A percentile compares a stretch with the other conserved stretches of the same genome.
phyloP scores from a whole-genome alignment of 495 filamentous ascomycete species.

The Neurospora intermedia region DNA sequence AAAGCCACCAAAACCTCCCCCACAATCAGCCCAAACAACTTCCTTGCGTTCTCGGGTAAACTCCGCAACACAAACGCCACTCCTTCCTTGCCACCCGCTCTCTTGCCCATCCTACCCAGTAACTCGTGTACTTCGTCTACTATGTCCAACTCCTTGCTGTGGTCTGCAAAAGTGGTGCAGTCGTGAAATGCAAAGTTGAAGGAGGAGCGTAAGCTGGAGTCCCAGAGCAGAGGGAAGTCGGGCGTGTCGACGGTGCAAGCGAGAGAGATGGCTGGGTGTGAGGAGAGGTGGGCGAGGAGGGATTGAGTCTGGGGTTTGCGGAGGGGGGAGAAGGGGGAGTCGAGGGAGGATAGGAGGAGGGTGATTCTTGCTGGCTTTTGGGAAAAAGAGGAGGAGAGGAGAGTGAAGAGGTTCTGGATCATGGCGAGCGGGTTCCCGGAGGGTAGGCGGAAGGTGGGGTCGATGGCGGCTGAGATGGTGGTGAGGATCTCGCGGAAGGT shows the following conservation, averaged over 20 bases:
- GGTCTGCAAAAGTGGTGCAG: conserved; percentile 66
- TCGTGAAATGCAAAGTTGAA: conserved; percentile 89
- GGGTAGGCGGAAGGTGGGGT: conserved; percentile 37
- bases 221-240: conserved; percentile 82
- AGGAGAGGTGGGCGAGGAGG: conserved; percentile 63
- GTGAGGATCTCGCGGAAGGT: conserved; percentile 71
- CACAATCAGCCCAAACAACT: conserved; percentile 72
- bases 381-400: conserved; percentile 22
- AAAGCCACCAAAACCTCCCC: conserved; percentile 69
- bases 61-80: conserved; percentile 83
- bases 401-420: conserved; percentile 47
- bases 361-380: conserved; percentile 35
- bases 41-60: conserved; percentile 84
- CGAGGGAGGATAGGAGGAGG: conserved; percentile 77
- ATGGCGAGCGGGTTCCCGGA: conserved; percentile 37
- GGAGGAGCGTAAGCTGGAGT: conserved; percentile 62
- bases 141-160: conserved; percentile 54
- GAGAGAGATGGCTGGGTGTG: conserved; percentile 63
- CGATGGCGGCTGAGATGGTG: conserved; percentile 56
- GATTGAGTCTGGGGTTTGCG: conserved; percentile 60
- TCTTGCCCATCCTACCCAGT: conserved; percentile 70
- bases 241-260: conserved; percentile 79
- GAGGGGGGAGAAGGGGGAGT: conserved; percentile 60
- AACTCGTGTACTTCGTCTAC: conserved; percentile 82
- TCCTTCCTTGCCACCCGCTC: conserved; percentile 81